Evolutionary conservation across 2,329 filamentous ascomycete species (phyloP).

Genomic region (Hortaea sp.): DNA sequence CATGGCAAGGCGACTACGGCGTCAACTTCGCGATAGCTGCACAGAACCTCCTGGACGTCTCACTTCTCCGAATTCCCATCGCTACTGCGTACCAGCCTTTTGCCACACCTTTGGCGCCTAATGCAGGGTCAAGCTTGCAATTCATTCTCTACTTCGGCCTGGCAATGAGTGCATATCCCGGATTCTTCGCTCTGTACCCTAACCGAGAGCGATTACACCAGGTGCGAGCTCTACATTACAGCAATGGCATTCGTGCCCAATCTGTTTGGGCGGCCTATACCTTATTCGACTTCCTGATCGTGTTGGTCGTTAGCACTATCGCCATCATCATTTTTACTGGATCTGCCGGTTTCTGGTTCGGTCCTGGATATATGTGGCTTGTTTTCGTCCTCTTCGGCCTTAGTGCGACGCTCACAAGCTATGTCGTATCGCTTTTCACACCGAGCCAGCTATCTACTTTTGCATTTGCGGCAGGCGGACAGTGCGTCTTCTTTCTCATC

Average conservation of each 20-base stretch:
- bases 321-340: conserved; percentile 60
- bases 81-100: conserved; percentile 64
- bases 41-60: conserved; percentile 82
- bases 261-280: conserved; percentile 81
- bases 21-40: conserved; percentile 61
- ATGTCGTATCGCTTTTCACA: conserved; percentile 71
- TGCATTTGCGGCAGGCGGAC: conserved; percentile 67
- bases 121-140: conserved; percentile 63
- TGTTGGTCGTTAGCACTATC: conserved; percentile 56
- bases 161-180: conserved; percentile 67
- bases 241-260: conserved; percentile 73
- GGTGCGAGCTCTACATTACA: conserved; percentile 79
- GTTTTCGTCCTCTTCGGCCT: conserved; percentile 74
- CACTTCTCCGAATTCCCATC: conserved; percentile 60
- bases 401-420: conserved; percentile 64
- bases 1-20: conserved; percentile 57
- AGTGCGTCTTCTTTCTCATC: conserved; percentile 46
- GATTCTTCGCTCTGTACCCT: conserved; percentile 80
- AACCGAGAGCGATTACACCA: conserved; percentile 72
- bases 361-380: conserved; percentile 70
- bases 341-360: conserved; percentile 59
- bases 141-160: conserved; percentile 74
- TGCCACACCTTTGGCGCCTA: conserved; percentile 60
- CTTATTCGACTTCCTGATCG: conserved; percentile 67
- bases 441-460: conserved; percentile 74